Evolutionary conservation across 768 basidiomycete genomes (phyloP), one percentile per base, ranked within the genome.

Genomic region (Boletus tomentosulus): DNA sequence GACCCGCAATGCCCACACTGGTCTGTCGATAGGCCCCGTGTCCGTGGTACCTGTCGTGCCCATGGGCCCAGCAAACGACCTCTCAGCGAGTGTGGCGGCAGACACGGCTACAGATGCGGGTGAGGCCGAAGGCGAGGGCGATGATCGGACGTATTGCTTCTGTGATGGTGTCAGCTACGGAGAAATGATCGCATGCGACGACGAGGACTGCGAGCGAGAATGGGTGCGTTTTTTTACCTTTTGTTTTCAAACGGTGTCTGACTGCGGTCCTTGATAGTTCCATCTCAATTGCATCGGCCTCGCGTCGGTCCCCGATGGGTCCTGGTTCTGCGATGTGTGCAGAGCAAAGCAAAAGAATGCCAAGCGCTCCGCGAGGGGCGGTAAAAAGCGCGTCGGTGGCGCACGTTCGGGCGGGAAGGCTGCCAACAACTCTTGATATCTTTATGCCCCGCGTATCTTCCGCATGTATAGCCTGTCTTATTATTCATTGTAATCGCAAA

Each of bases 111-210:
- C 71, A 2, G 81, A 77, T 37, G 83, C 77, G 15, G 78, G 64
- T 1, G 68, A 66, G 5, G 74, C 72, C 0, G 89, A 85, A 39
- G 88, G 78, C 5, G 79, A 78, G 45, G 77, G 73, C 16, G 80
- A 79, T 44, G 79, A 82, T 63, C 81, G 77, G 62, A 78, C 79
- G 13, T 96, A 98, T 66, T 98, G 94, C 71, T 79, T 85, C 75
- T 98, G 94, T 69, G 78, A 89, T 59, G 76, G 87, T 16, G 78
- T 84, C 55, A 92, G 90, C 64, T 94, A 87, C 62, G 94, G 94
- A 35, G 88, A 94, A 73, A 96, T 97, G 93, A 90, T 97, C 62
- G 93, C 86, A 24, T 97, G 93, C 68, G 93, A 97, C 68, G 89
- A 86, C 62, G 73, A 76, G 16, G 76, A 78, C 43, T 96, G 93